These are phyloP conservation scores for Pleurotus cornucopiae DNA, from an alignment of 768 basidiomycete genomes.

Conservation along the genomic window DNA sequence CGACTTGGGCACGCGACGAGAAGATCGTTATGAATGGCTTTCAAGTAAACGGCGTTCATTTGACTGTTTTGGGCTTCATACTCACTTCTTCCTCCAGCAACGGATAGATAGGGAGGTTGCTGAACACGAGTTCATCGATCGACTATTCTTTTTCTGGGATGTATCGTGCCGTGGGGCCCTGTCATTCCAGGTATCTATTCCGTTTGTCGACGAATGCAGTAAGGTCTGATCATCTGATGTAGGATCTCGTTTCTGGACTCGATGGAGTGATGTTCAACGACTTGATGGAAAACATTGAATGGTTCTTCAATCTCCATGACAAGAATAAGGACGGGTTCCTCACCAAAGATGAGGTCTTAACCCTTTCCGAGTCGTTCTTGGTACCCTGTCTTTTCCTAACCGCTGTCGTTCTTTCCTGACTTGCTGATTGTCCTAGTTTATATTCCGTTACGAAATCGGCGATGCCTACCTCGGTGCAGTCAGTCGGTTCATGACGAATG, in stretches of 20 bases:
- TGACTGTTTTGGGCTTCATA: background rate
- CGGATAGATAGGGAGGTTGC: slow-evolving; percentile 86
- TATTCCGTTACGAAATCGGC: slow-evolving; percentile 95
- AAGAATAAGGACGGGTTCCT: slow-evolving; percentile 95
- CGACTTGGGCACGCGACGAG: slow-evolving; percentile 95
- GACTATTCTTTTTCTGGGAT: slow-evolving; percentile 96
- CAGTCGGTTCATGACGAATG: slow-evolving; percentile 96
- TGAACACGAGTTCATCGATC: slow-evolving; percentile 93
- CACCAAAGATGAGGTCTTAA: slow-evolving; percentile 95
- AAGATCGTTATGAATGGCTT: slow-evolving; percentile 91
- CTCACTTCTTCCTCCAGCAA: slow-evolving; percentile 43
- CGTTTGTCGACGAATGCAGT: background rate
- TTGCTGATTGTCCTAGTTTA: slow-evolving; percentile 58
- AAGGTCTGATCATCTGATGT: slow-evolving; percentile 5
- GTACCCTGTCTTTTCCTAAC: slow-evolving; percentile 36
- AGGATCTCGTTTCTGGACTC: slow-evolving; percentile 88
- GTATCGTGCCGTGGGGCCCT: slow-evolving; percentile 73
- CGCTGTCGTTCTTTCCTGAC: slow-evolving; percentile 2
- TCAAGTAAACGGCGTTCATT: slow-evolving; percentile 43
- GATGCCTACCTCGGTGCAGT: slow-evolving; percentile 96
- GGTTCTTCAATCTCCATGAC: slow-evolving; percentile 96
- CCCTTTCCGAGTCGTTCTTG: slow-evolving; percentile 89
- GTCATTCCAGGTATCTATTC: slow-evolving; percentile 73
- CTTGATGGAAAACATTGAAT: slow-evolving; percentile 97
- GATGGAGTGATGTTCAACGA: slow-evolving; percentile 95